phyloP scores from a whole-genome alignment of 1,284 basidiomycete genomes.

The Grifola frondosa region DNA sequence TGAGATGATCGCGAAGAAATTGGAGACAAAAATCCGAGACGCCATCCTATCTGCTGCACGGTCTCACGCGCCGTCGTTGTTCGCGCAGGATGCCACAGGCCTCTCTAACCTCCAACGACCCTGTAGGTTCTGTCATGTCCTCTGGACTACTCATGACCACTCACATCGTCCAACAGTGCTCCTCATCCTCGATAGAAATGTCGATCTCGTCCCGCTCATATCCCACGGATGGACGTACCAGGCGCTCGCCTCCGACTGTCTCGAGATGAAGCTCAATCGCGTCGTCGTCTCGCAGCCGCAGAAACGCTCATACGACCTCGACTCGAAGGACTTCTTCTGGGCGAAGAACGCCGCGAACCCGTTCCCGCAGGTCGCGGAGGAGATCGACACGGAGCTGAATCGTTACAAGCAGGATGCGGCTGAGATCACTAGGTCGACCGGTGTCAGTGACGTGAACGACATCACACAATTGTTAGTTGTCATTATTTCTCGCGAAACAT shows the following conservation, averaged over 20 bases:
- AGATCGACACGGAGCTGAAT: constrained; percentile 92
- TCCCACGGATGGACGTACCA: constrained; percentile 99
- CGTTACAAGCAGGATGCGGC: constrained; percentile 97
- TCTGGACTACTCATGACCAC: constrained; percentile 1
- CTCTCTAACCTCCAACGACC: constrained; percentile 81
- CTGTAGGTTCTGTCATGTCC: constrained; percentile 48
- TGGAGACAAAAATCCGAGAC: constrained; percentile 92
- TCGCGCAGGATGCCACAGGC: constrained; percentile 70
- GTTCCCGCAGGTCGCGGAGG: constrained; percentile 98
- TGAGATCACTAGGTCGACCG: constrained; percentile 95
- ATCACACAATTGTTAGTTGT: constrained; percentile 83
- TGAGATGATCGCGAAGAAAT: constrained; percentile 96
- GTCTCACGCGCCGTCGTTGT: constrained; percentile 56
- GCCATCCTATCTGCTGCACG: constrained; percentile 83
- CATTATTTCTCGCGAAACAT: constrained; percentile 8
- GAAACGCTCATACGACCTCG: constrained; percentile 93
- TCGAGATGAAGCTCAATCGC: constrained; percentile 96
- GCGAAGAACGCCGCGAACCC: constrained; percentile 93
- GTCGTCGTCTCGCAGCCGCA: constrained; percentile 76
- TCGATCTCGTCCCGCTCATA: constrained; percentile 93
- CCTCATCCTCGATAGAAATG: constrained; percentile 91
- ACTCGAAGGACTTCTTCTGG: constrained; percentile 99
- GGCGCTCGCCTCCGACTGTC: constrained; percentile 95
- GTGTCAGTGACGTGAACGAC: constrained; percentile 94
- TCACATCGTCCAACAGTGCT: constrained; percentile 60